Base-by-base conservation (phyloP, 441 rosid genomes). In the Dalechampia spathulata region DNA sequence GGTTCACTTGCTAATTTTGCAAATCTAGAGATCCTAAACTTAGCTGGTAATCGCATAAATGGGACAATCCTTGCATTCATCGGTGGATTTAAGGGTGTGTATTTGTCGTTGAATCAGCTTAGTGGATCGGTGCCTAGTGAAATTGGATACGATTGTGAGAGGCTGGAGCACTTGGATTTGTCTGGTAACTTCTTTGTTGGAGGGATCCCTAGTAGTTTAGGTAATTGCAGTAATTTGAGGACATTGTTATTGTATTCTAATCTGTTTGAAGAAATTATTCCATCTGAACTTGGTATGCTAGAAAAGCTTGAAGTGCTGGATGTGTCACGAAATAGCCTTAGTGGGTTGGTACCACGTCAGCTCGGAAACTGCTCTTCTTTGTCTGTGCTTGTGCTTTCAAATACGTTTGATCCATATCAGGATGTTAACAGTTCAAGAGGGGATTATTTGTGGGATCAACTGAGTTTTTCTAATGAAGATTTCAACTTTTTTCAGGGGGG, bases 141-240 rank as follows among this genome's bases (percentile, higher is more conserved):
- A 32, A 67, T 79, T 38, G 85, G 87, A 30, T 64, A 66, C 15
- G 48, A 26, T 32, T 84, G 91, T 21, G 55, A 41, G 22, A 77
- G 69, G 36, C 87, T 84, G 54, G 80, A 81, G 56, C 72, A 72
- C 68, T 72, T 84, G 72, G 85, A 84, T 69, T 66, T 84, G 70
- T 84, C 85, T 0, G 85, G 82, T 23, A 84, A 84, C 57, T 70
- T 47, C 48, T 65, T 84, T 20, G 62, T 61, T 26, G 79, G 82
- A 23, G 53, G 62, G 38, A 77, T 84, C 57, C 83, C 87, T 2
- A 48, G 57, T 23, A 73, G 73, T 69, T 69, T 84, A 70, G 83
- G 87, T 28, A 74, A 71, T n/a, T 81, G 87, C 55, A 62, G 52
- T 32, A 56, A 64, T 48, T 42, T 84, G 65, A 64, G 58, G 67